Conservation (phyloP, 768 basidiomycete species). For the Leccinum truebloodii region DNA sequence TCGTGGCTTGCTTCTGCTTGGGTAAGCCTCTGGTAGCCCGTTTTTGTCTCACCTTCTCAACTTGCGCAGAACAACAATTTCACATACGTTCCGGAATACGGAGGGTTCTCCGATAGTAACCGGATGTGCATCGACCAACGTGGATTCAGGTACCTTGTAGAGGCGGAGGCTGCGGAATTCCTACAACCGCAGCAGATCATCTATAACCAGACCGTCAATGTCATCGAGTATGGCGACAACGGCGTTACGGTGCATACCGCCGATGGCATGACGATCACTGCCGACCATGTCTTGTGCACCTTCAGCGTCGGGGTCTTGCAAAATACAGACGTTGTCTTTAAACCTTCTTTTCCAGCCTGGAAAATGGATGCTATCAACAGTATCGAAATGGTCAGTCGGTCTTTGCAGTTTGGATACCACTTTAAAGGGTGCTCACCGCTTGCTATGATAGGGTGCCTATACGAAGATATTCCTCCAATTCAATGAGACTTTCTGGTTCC, state of each 20-base stretch:
- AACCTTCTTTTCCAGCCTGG: conserved; percentile 48
- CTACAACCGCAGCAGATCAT: conserved; percentile 47
- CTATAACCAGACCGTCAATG: conserved; percentile 51
- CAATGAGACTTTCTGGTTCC: conserved; percentile 44
- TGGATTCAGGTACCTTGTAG: conserved; percentile 60
- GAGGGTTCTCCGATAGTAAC: conserved; percentile 60
- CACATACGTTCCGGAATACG: conserved; percentile 50
- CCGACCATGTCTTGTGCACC: conserved; percentile 63
- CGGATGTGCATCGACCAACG: conserved; percentile 58
- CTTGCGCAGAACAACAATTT: conserved; percentile 57
- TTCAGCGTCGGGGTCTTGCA: conserved; percentile 75
- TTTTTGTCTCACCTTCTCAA: not conserved
- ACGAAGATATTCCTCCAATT: too few relatives aligned
- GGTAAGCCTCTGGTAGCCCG: conserved; percentile 38
- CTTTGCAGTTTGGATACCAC: too few relatives aligned
- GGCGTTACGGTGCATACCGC: conserved; percentile 50
- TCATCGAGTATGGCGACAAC: conserved; percentile 45
- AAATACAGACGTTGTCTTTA: conserved; percentile 56
- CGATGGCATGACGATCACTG: conserved; percentile 44
- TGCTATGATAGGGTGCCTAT: too few relatives aligned
- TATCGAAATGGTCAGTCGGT: too few relatives aligned
- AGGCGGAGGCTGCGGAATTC: conserved; percentile 58
- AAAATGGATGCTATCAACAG: too few relatives aligned
- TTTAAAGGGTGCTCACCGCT: too few relatives aligned
- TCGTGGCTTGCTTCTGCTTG: conserved; percentile 68